phyloP scores from a whole-genome alignment of 2,329 filamentous ascomycete genomes.

The Neophaeococcomyces aloes region DNA sequence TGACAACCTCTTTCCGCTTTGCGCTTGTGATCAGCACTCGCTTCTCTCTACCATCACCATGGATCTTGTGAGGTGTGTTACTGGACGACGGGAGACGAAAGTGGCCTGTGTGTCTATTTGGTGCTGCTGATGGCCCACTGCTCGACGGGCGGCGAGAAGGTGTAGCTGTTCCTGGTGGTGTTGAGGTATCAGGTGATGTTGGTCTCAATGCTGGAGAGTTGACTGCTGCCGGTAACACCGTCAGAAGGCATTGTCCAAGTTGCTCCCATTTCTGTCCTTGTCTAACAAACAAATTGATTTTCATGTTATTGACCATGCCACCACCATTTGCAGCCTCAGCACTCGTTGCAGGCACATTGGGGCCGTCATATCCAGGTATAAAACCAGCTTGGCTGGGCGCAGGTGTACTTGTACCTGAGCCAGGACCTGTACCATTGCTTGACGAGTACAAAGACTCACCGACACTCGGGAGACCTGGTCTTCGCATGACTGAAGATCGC shows the following conservation, averaged over 20 bases:
- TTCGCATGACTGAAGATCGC: slow-evolving; percentile 54
- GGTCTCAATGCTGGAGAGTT: neutral
- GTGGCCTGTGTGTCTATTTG: slow-evolving; percentile 20
- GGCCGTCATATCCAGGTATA: slow-evolving; percentile 48
- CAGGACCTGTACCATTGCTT: slow-evolving; percentile 23
- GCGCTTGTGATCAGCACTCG: slow-evolving; percentile 65
- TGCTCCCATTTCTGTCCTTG: slow-evolving; percentile 76
- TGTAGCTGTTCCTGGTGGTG: slow-evolving; percentile 19
- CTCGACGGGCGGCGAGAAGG: slow-evolving; percentile 14
- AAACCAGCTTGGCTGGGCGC: slow-evolving; percentile 28
- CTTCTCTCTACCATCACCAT: slow-evolving; percentile 63
- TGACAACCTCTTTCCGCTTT: slow-evolving; percentile 46
- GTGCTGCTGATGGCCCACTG: slow-evolving; percentile 8
- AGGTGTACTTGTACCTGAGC: slow-evolving; percentile 33
- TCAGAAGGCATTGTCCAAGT: slow-evolving; percentile 71
- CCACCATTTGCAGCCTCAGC: slow-evolving; percentile 42
- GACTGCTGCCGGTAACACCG: slow-evolving; percentile 56
- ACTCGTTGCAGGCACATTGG: slow-evolving; percentile 29
- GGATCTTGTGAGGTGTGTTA: slow-evolving; percentile 32
- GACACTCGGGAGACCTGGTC: slow-evolving; percentile 26
- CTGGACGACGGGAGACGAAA: slow-evolving; percentile 20
- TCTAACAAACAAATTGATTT: slow-evolving; percentile 75
- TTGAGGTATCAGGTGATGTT: slow-evolving; percentile 16
- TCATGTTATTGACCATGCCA: slow-evolving; percentile 62
- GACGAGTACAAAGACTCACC: slow-evolving; percentile 43